Conservation (phyloP, 2,329 filamentous ascomycete genomes). For the Penicillium janthinellum region DNA sequence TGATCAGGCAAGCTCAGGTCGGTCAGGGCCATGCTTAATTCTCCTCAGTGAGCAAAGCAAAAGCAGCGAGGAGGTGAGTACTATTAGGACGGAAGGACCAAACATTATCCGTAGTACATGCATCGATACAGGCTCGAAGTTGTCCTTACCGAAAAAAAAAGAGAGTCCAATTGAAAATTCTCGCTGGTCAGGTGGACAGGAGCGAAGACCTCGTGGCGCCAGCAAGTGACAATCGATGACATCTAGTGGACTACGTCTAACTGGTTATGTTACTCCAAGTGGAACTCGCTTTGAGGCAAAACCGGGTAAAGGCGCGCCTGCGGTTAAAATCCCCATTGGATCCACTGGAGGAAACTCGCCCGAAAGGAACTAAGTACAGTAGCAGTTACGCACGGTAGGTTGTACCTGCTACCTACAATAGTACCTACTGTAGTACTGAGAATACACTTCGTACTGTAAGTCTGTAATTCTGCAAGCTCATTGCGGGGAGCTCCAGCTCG, state of each 20-base stretch:
- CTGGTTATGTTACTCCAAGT: background rate
- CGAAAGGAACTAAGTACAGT: background rate
- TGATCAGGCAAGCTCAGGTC: no score
- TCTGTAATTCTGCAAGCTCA: background rate
- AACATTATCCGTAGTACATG: no score
- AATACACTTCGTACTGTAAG: no score
- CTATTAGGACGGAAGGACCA: no score
- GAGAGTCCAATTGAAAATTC: background rate
- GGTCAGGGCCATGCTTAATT: no score
- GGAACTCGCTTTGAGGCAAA: background rate
- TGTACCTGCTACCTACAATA: no score
- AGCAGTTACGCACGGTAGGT: no score
- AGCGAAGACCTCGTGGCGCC: background rate
- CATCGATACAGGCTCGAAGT: no score
- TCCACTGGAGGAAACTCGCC: slow-evolving; percentile 18
- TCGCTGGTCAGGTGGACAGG: background rate
- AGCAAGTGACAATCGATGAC: background rate
- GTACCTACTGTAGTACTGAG: no score
- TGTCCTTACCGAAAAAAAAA: background rate
- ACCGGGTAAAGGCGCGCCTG: slow-evolving; percentile 20
- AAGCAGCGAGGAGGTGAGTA: no score
- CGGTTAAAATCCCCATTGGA: slow-evolving; percentile 24
- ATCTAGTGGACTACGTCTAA: no score
- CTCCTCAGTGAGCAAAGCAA: no score
- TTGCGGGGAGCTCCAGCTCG: slow-evolving; percentile 25